Conservation (phyloP, 106 monocot species). For the Vanilla planifolia region DNA sequence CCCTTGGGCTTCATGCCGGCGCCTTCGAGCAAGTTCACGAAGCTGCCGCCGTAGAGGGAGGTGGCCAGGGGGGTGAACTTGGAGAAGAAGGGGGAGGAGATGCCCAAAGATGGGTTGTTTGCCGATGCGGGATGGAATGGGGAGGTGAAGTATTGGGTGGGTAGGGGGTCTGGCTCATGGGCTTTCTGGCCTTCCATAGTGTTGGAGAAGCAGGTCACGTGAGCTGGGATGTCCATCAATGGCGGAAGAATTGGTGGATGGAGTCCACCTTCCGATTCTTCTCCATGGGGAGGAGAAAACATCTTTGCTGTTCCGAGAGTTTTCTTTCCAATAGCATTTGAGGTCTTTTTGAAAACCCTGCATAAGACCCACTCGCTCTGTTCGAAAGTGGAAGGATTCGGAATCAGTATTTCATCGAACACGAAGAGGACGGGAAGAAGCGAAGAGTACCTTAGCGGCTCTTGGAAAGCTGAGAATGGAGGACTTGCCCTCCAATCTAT, state of each 20-base stretch:
- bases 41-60: neutral
- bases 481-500: slow-evolving; percentile 49
- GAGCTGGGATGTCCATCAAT: slow-evolving; percentile 20
- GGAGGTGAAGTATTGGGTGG: too few species aligned
- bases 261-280: neutral
- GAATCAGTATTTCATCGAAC: neutral
- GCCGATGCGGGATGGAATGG: too few species aligned
- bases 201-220: slow-evolving; percentile 75
- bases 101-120: too few species aligned
- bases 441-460: slow-evolving; percentile 21
- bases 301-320: neutral
- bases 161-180: neutral
- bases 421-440: neutral
- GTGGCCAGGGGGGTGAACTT: neutral
- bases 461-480: slow-evolving; percentile 17
- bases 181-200: slow-evolving; percentile 14
- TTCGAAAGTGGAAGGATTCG: neutral
- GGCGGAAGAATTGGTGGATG: slow-evolving; percentile 17
- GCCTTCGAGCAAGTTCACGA: slow-evolving; percentile 2
- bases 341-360: slow-evolving; percentile 31
- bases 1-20: neutral
- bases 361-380: slow-evolving; percentile 48
- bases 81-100: slow-evolving; percentile 2
- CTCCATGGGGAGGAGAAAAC: slow-evolving; percentile 2
- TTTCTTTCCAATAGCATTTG: slow-evolving; percentile 6